Base-by-base conservation (phyloP, 768 basidiomycete genomes). In the Baorangia bicolor region DNA sequence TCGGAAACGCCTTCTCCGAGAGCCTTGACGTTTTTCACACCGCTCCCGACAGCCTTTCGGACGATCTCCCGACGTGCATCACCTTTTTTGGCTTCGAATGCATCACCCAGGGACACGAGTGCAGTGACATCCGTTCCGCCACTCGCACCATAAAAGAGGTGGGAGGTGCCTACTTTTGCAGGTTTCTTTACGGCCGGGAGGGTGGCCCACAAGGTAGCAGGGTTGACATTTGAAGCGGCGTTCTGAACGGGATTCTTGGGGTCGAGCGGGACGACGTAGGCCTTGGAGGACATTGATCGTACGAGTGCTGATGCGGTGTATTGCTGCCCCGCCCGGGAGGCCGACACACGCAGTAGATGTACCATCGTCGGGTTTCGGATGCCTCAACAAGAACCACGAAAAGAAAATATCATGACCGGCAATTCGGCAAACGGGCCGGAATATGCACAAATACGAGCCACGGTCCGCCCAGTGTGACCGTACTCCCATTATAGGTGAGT, bases 21-120 rank as follows among this genome's bases (percentile, higher is more conserved):
- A 14, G 68, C 76, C 61, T 80, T 86, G 60, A 91, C 70, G 42
- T 83, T 80, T 72, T 88, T 90, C 40, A 92, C 83, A 7, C 84
- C 88, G 47, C 77, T 82, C 11, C 87, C 92, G 14, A 92, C 79
- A 11, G 88, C 80, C 63, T 82, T 84, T 63, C 91, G 78, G 31
- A 92, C 77, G 5, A 83, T 58, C 67, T 93, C 91, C n/a, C 85
- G 75, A 64, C 75, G 81, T 34, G 77, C 69, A 25, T 75, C 71
- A 1, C 64, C 75, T 7, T 69, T 74, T 62, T 83, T 83, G 35
- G 62, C 58, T 4, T 72, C 67, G 63, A 82, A 87, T 2, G 71
- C 77, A 0, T 82, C 81, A 0, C 86, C 86, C 9, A 87, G 74
- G 33, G 85, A 84, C 10, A 83, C 77, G 16, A 88, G 68, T 0